These are phyloP conservation scores for Starmerella tilneyi DNA, from an alignment of 805 yeast species.

Conservation along the genomic window DNA sequence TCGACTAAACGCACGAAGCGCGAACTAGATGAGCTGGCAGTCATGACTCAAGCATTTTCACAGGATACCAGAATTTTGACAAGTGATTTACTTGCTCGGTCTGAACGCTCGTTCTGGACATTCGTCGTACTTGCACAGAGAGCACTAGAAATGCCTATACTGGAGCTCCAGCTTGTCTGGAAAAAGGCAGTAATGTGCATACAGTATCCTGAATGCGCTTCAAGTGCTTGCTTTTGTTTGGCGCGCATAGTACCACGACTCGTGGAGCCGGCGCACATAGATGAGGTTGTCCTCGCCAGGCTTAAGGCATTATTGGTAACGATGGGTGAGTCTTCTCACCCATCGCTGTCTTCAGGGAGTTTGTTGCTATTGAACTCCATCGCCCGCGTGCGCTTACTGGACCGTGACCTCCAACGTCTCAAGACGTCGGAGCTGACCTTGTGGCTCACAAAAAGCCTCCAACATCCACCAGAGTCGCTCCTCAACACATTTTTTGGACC, in stretches of 20 bases:
- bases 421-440: neutral
- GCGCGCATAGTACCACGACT: neutral
- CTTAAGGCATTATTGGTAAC: neutral
- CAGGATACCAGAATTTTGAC: too few species aligned
- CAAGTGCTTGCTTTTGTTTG: slow-evolving; percentile 16
- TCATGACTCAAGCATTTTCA: neutral
- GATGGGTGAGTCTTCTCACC: slow-evolving; percentile 4
- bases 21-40: neutral
- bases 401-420: slow-evolving; percentile 9
- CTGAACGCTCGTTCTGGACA: slow-evolving; percentile 4
- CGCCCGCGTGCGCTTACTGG: slow-evolving; percentile 4
- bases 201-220: neutral
- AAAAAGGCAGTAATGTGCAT: neutral
- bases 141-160: neutral
- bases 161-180: slow-evolving; percentile 2
- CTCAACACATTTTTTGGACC: neutral
- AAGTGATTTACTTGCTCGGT: neutral
- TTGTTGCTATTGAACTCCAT: slow-evolving; percentile 4
- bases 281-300: neutral
- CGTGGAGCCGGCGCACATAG: neutral
- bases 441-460: slow-evolving; percentile 6
- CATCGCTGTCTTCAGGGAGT: slow-evolving; percentile 14
- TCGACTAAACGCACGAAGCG: neutral
- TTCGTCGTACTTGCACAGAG: neutral
- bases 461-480: neutral